phyloP scores from a whole-genome alignment of 2,329 filamentous ascomycete genomes.

The Spiromastix sp. region DNA sequence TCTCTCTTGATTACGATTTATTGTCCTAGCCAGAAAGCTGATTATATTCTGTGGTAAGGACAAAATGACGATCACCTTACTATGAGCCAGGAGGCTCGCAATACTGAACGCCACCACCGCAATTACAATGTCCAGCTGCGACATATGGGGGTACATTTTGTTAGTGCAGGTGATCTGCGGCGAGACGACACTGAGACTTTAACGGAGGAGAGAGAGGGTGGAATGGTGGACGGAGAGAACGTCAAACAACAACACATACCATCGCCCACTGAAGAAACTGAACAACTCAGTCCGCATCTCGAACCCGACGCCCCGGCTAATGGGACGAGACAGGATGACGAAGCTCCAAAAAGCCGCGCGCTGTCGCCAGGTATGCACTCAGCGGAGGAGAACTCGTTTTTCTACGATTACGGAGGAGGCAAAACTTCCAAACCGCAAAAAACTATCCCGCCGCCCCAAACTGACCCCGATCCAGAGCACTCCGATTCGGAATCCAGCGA shows the following conservation, averaged over 20 bases:
- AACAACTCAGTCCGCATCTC: not conserved
- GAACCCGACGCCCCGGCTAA: no score
- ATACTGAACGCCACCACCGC: conserved; percentile 42
- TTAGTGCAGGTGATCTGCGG: conserved; percentile 46
- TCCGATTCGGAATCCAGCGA: conserved; percentile 49
- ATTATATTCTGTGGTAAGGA: conserved; percentile 7
- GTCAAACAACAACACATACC: not conserved
- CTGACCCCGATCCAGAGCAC: not conserved
- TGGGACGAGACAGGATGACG: not conserved
- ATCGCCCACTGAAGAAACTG: not conserved
- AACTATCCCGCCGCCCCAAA: not conserved
- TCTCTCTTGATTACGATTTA: no score
- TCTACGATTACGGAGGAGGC: conserved; percentile 1
- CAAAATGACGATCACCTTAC: conserved; percentile 21
- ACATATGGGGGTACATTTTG: conserved; percentile 47
- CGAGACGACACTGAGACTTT: conserved; percentile 23
- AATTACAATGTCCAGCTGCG: conserved; percentile 43
- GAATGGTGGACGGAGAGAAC: not conserved
- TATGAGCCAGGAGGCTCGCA: conserved; percentile 49
- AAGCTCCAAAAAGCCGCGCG: not conserved
- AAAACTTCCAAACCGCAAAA: not conserved
- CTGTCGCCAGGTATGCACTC: not conserved
- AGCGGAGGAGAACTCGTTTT: not conserved
- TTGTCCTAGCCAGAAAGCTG: no score
- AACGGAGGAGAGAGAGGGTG: no score